These are phyloP conservation scores for Cryptomeria japonica DNA, from an alignment of 75 land plant species.

Conservation along the genomic window DNA sequence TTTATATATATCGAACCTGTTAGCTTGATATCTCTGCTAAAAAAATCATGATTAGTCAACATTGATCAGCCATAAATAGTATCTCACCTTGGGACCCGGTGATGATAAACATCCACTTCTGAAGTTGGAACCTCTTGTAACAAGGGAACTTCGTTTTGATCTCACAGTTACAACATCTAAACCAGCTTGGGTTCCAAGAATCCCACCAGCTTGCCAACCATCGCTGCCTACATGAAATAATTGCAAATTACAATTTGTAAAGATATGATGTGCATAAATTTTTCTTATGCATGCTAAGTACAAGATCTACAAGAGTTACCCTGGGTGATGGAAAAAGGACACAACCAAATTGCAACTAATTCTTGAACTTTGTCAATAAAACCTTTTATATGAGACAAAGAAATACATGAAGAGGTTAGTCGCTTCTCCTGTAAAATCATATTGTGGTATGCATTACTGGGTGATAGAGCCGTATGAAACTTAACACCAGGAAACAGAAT, in stretches of 20 bases:
- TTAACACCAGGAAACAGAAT: neutral
- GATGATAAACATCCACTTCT: neutral
- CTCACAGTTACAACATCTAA: conserved; percentile 8
- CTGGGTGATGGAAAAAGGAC: neutral
- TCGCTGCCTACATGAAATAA: neutral
- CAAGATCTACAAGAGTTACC: neutral
- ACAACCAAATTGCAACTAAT: neutral
- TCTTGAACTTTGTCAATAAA: neutral
- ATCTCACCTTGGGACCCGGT: conserved; percentile 18
- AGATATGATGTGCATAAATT: neutral
- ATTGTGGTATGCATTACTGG: neutral
- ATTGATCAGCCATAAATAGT: neutral
- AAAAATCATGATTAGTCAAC: neutral
- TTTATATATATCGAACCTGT: neutral
- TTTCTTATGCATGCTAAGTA: neutral
- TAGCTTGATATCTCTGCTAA: neutral
- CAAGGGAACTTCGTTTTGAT: conserved; percentile 8
- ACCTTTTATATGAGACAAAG: neutral
- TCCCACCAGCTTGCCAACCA: neutral
- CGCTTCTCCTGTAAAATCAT: neutral
- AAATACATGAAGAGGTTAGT: neutral
- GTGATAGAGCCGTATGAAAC: neutral
- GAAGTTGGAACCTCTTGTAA: neutral
- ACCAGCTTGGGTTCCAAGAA: conserved; percentile 3
- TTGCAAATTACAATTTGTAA: neutral